Conservation (phyloP, 192 early-diverging fungal genomes). For the Coemansia asiatica region DNA sequence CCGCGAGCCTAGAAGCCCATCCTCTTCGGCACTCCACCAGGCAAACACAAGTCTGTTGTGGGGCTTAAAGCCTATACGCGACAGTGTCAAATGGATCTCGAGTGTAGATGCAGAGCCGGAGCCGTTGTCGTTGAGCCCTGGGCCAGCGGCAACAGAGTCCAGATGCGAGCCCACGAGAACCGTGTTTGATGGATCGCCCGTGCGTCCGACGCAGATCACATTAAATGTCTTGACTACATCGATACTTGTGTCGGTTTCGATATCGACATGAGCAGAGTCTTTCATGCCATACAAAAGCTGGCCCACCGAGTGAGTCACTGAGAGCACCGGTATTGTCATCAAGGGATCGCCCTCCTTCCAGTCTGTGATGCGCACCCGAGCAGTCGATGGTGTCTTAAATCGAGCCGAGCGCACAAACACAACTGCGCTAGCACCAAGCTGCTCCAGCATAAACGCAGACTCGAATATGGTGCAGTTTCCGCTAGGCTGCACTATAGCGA, state of each 20-base stretch:
- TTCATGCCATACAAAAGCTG: constrained; percentile 43
- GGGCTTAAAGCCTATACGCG: constrained; percentile 41
- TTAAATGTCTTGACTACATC: constrained; percentile 65
- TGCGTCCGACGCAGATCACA: constrained; percentile 59
- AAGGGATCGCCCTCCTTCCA: constrained; percentile 69
- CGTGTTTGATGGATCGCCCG: constrained; percentile 50
- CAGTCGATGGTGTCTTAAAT: constrained; percentile 49
- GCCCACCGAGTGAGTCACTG: constrained; percentile 60
- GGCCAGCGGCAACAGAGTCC: constrained; percentile 69
- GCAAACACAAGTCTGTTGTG: constrained; percentile 67
- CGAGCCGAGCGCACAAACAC: constrained; percentile 58
- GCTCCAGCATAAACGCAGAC: constrained; percentile 59
- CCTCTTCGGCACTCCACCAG: constrained; percentile 75
- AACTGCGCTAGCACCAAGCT: constrained; percentile 60
- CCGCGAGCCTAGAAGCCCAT: constrained; percentile 66
- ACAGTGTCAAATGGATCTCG: constrained; percentile 61
- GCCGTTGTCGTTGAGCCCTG: constrained; percentile 73
- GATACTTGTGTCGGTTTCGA: constrained; percentile 57
- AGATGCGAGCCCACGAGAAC: constrained; percentile 65
- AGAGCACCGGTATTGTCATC: constrained; percentile 62
- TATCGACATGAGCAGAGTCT: constrained; percentile 26
- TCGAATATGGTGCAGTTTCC: constrained; percentile 57
- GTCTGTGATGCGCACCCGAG: constrained; percentile 58
- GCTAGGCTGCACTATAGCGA: constrained; percentile 57
- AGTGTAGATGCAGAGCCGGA: constrained; percentile 61